Evolutionary conservation across 2,329 filamentous ascomycete species (phyloP).

Genomic region (Karstenula rhodostoma): DNA sequence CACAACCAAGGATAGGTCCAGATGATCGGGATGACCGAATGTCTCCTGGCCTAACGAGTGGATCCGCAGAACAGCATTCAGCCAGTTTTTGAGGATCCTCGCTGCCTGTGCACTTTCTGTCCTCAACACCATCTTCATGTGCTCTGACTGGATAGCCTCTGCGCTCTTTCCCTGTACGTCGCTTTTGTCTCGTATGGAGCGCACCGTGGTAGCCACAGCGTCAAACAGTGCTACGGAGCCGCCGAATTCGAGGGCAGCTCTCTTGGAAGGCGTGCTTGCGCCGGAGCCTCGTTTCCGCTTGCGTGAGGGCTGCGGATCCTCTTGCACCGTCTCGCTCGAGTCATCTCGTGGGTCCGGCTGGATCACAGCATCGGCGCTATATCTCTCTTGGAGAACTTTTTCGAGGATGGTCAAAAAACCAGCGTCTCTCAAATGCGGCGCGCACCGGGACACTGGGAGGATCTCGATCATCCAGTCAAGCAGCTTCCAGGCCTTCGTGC

Average conservation of each 20-base stretch:
- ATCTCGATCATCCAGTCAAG: constrained; percentile 67
- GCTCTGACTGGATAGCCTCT: constrained; percentile 38
- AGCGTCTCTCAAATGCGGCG: constrained; percentile 74
- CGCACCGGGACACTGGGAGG: constrained; percentile 74
- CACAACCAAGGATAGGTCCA: constrained; percentile 36
- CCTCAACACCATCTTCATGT: constrained; percentile 47
- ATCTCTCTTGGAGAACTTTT: constrained; percentile 68
- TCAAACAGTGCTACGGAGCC: constrained; percentile 34
- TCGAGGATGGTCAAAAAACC: constrained; percentile 73
- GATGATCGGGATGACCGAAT: constrained; percentile 10
- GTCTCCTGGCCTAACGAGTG: neutral
- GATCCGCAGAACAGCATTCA: constrained; percentile 34
- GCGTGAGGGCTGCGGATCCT: constrained; percentile 37
- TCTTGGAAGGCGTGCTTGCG: constrained; percentile 26
- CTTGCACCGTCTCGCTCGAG: constrained; percentile 38
- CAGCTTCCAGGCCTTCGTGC: constrained; percentile 64
- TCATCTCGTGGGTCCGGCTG: constrained; percentile 28
- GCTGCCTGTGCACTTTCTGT: constrained; percentile 47
- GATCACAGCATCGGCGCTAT: constrained; percentile 23
- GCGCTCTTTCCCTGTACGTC: constrained; percentile 21
- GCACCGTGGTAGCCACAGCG: constrained; percentile 28
- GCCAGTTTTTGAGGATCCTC: constrained; percentile 47
- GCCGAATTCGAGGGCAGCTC: constrained; percentile 18
- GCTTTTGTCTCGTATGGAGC: constrained; percentile 30
- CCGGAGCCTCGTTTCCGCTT: constrained; percentile 46